These are phyloP conservation scores for Alternaria brassicicola DNA, from an alignment of 2,329 filamentous ascomycete species.

Conservation along the genomic window DNA sequence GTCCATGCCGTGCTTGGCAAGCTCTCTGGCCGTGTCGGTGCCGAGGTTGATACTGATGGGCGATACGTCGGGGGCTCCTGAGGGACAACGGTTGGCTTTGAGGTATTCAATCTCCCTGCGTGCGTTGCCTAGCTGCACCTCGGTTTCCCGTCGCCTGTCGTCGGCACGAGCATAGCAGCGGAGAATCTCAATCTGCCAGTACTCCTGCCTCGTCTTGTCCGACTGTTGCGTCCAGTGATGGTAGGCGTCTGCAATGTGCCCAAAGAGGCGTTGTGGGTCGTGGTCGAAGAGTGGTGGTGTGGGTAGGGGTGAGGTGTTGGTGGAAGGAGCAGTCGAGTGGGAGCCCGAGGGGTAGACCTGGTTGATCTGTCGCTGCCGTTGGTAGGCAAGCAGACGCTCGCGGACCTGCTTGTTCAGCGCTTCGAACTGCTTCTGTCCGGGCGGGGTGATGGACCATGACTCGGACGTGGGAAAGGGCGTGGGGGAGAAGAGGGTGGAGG, in stretches of 20 bases:
- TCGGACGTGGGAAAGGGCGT: conserved; percentile 77
- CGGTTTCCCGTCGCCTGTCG: conserved; percentile 46
- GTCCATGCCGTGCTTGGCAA: conserved; percentile 46
- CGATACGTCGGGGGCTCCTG: conserved; percentile 34
- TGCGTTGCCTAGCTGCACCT: conserved; percentile 49
- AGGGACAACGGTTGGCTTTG: conserved; percentile 38
- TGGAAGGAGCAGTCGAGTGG: conserved; percentile 36
- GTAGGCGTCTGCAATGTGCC: conserved; percentile 79
- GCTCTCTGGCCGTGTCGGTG: conserved; percentile 48
- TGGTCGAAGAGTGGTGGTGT: conserved; percentile 55
- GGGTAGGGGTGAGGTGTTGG: conserved; percentile 44
- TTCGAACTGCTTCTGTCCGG: conserved; percentile 74
- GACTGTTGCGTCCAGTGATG: conserved; percentile 74
- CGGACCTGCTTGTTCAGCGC: conserved; percentile 71
- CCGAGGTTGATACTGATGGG: conserved; percentile 48
- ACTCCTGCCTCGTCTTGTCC: conserved; percentile 51
- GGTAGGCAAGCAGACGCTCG: conserved; percentile 62
- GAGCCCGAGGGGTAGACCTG: conserved; percentile 38
- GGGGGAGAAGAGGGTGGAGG: conserved; percentile 80
- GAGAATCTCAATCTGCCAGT: conserved; percentile 56
- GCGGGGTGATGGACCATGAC: conserved; percentile 82
- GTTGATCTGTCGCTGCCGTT: conserved; percentile 45
- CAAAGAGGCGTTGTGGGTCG: conserved; percentile 71
- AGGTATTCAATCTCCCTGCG: conserved; percentile 53
- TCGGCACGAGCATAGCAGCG: conserved; percentile 53